Conservation (phyloP, 257 asterid species). For the Scutellaria barbata region DNA sequence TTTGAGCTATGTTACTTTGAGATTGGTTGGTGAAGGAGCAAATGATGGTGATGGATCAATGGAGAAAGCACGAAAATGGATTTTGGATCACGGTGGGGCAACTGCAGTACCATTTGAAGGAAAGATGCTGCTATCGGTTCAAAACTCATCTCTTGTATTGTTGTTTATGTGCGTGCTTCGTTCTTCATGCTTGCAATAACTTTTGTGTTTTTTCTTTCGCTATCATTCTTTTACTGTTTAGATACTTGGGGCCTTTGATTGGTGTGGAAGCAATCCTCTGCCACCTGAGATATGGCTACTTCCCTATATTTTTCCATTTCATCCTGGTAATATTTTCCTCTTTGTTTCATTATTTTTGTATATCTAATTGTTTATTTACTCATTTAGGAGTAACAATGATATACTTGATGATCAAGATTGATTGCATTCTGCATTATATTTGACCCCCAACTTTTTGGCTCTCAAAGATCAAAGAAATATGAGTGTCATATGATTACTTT, state of each 20-base stretch:
- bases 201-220: conserved; percentile 8
- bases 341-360: conserved; percentile 31
- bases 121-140: conserved; percentile 98
- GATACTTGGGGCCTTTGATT: conserved; percentile 96
- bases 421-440: conserved; percentile 24
- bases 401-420: conserved; percentile 13
- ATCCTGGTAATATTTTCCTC: conserved; percentile 72
- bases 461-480: conserved; percentile 12
- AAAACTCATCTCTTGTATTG: conserved; percentile 38
- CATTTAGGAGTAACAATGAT: neutral
- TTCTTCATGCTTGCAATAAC: conserved; percentile 8
- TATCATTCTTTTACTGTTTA: conserved; percentile 34
- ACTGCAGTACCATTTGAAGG: conserved; percentile 96
- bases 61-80: conserved; percentile 96
- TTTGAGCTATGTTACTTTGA: conserved; percentile 82
- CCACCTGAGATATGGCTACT: conserved; percentile 99
- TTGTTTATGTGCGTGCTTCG: conserved; percentile 21
- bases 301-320: conserved; percentile 83
- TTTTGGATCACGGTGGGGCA: conserved; percentile 92
- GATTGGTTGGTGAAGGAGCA: conserved; percentile 97
- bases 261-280: conserved; percentile 99
- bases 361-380: neutral
- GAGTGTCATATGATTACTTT: conserved; percentile 19
- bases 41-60: conserved; percentile 89
- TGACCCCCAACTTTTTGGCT: neutral